Conservation (phyloP, 441 rosid species). For the Eruca vesicaria region DNA sequence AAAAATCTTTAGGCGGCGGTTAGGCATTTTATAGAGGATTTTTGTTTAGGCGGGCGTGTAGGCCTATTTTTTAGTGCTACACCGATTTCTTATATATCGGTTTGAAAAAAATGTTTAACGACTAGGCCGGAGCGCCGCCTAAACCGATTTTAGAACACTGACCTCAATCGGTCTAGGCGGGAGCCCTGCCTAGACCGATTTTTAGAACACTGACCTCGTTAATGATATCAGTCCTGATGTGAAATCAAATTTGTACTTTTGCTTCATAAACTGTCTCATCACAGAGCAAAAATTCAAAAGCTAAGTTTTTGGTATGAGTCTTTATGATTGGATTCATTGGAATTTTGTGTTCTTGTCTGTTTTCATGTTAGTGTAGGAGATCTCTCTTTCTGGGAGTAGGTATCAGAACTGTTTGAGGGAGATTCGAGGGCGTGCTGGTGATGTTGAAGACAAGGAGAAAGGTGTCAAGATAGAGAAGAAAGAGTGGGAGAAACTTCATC, state of each 20-base stretch:
- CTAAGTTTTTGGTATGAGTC: not conserved
- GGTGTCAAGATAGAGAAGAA: constrained; percentile 75
- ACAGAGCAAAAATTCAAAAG: not conserved
- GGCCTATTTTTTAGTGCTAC: too few species aligned
- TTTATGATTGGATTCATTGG: not conserved
- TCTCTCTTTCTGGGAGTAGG: constrained; percentile 88
- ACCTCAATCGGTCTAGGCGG: too few species aligned
- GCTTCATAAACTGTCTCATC: not conserved
- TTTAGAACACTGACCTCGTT: too few species aligned
- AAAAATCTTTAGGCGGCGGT: too few species aligned
- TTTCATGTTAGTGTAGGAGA: constrained; percentile 67
- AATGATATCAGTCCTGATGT: not conserved
- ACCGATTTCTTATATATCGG: too few species aligned
- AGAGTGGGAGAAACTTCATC: constrained; percentile 84
- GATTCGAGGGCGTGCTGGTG: constrained; percentile 71
- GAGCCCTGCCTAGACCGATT: too few species aligned
- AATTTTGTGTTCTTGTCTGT: not conserved
- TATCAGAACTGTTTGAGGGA: constrained; percentile 86
- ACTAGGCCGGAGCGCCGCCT: too few species aligned
- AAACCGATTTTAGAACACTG: too few species aligned
- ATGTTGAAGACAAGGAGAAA: constrained; percentile 76
- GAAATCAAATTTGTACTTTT: not conserved
- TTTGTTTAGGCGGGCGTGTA: too few species aligned
- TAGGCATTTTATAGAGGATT: too few species aligned
- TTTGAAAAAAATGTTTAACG: too few species aligned